These are phyloP conservation scores for Curvularia spicifera DNA, from an alignment of 2,329 filamentous ascomycete genomes.

Conservation along the genomic window DNA sequence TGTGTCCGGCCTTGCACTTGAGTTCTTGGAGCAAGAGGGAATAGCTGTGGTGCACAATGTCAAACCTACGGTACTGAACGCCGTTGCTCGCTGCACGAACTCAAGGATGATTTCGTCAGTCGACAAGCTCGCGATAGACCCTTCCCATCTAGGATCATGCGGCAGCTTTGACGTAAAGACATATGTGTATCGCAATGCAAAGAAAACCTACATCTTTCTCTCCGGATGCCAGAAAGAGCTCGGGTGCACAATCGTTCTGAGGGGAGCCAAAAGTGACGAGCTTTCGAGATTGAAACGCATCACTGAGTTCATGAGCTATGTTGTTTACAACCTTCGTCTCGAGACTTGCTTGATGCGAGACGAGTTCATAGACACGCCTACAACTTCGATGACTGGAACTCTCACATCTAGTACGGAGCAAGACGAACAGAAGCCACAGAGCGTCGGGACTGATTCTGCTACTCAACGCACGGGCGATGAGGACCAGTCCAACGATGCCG, in stretches of 20 bases:
- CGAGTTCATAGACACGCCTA: slow-evolving; percentile 84
- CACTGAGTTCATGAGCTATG: slow-evolving; percentile 98
- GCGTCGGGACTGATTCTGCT: neutral
- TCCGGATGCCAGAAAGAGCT: slow-evolving; percentile 89
- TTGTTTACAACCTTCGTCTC: slow-evolving; percentile 95
- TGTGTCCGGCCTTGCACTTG: slow-evolving; percentile 87
- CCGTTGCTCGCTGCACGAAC: slow-evolving; percentile 89
- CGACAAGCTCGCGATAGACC: slow-evolving; percentile 83
- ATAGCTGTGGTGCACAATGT: slow-evolving; percentile 97
- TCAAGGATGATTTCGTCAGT: slow-evolving; percentile 93
- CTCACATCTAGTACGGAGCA: slow-evolving; percentile 27
- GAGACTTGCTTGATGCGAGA: slow-evolving; percentile 95
- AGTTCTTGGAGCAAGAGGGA: slow-evolving; percentile 84
- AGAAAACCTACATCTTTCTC: slow-evolving; percentile 95
- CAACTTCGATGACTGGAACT: slow-evolving; percentile 57
- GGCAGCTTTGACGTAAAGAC: slow-evolving; percentile 94
- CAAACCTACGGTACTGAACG: slow-evolving; percentile 93
- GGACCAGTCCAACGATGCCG: slow-evolving; percentile 72
- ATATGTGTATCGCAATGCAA: slow-evolving; percentile 81
- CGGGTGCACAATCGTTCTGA: slow-evolving; percentile 91
- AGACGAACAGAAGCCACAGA: slow-evolving; percentile 4
- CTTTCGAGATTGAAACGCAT: slow-evolving; percentile 86
- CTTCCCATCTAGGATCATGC: slow-evolving; percentile 78
- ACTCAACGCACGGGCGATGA: slow-evolving; percentile 15
- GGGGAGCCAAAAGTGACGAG: slow-evolving; percentile 75